Percentiles rank a stretch among this genome's conserved stretches.
phyloP scores from a whole-genome alignment of 768 basidiomycete species.

The Sarcodon aspratus region DNA sequence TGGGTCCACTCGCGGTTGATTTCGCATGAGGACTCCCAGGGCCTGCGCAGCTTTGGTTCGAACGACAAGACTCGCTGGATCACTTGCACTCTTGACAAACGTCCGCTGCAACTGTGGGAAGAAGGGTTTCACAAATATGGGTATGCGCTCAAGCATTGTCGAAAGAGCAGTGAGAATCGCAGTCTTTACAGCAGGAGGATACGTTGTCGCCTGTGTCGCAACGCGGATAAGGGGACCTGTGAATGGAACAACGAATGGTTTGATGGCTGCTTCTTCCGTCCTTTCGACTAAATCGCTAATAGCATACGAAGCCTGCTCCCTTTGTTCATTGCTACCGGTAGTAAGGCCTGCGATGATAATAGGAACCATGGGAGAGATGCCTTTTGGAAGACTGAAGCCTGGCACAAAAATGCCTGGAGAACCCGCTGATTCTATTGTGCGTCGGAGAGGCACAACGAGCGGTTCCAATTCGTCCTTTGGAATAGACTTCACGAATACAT shows the following conservation, averaged over 20 bases:
- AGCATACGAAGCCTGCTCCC: slow-evolving; percentile 91
- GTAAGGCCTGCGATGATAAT: slow-evolving; percentile 90
- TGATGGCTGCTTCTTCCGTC: slow-evolving; percentile 78
- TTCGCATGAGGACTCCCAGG: slow-evolving; percentile 82
- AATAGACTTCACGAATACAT: slow-evolving; percentile 79
- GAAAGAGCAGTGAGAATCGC: slow-evolving; percentile 82
- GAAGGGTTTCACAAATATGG: slow-evolving; percentile 90
- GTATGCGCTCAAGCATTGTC: slow-evolving; percentile 78
- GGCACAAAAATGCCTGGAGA: slow-evolving; percentile 68
- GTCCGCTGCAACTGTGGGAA: slow-evolving; percentile 96
- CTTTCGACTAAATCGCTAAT: slow-evolving; percentile 93
- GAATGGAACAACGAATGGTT: slow-evolving; percentile 90
- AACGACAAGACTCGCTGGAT: slow-evolving; percentile 67
- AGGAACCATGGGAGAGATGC: slow-evolving; percentile 73
- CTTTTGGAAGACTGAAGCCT: slow-evolving; percentile 80
- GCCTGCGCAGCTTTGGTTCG: slow-evolving; percentile 76
- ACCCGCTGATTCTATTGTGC: slow-evolving; percentile 80
- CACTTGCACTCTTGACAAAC: slow-evolving; percentile 87
- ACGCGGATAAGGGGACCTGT: slow-evolving; percentile 95
- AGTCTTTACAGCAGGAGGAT: slow-evolving; percentile 88
- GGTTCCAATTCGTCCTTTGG: slow-evolving; percentile 91
- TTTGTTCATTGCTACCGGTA: slow-evolving; percentile 87
- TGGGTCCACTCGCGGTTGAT: slow-evolving; percentile 85
- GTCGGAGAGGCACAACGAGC: slow-evolving; percentile 78
- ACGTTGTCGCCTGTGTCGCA: slow-evolving; percentile 79